phyloP scores from a whole-genome alignment of 2,329 filamentous ascomycete species.

The Colletotrichum tropicale region DNA sequence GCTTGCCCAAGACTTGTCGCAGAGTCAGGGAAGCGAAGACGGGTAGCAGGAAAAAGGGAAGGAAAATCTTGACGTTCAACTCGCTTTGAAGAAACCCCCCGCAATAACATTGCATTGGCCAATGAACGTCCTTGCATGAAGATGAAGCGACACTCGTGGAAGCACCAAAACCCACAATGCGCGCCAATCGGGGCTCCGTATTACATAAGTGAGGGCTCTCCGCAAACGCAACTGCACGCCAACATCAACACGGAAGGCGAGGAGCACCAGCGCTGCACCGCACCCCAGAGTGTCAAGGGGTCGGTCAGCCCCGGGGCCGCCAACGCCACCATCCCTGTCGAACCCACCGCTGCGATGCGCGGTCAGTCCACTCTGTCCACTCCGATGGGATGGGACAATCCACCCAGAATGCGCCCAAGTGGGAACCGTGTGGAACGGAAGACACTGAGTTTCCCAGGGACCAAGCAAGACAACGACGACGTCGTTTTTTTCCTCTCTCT shows the following conservation, averaged over 20 bases:
- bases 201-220: slow-evolving; percentile 8
- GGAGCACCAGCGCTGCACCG: neutral
- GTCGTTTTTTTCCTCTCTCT: neutral
- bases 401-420: neutral
- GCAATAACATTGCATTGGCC: neutral
- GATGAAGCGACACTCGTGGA: neutral
- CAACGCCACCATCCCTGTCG: slow-evolving; percentile 1
- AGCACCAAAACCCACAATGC: neutral
- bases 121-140: slow-evolving; percentile 3
- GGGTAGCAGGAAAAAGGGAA: neutral
- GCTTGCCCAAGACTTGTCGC: neutral
- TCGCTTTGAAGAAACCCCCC: neutral
- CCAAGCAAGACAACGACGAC: neutral
- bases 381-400: slow-evolving; percentile 15
- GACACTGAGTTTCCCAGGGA: neutral
- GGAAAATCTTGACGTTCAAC: neutral
- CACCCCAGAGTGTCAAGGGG: neutral
- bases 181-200: neutral
- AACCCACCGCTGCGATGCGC: slow-evolving; percentile 10
- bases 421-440: neutral
- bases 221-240: neutral
- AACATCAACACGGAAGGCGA: neutral
- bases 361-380: slow-evolving; percentile 15
- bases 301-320: neutral
- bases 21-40: neutral